Base-by-base conservation (phyloP, 2,329 filamentous ascomycete species). In the Scedosporium dehoogii region DNA sequence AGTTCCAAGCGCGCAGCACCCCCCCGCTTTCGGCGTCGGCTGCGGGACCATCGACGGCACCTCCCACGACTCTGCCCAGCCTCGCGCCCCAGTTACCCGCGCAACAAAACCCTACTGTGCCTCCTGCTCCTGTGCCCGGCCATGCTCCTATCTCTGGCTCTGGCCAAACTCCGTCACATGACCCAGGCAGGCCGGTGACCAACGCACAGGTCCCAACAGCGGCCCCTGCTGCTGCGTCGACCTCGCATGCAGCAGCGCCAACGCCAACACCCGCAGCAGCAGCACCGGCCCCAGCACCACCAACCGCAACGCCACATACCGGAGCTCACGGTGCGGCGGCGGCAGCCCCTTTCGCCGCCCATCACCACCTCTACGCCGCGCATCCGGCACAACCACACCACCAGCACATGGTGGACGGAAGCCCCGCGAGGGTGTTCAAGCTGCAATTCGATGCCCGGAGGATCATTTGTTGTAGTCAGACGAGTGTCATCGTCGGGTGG, bases 401-500 rank as follows among this genome's bases (percentile, higher is more conserved):
- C 61, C 78, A 77, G 3, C 79, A 81, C 64, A 78, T 81, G 9
- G 71, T 74, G 44, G 81, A 84, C 65, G 74, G 76, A 38, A 79
- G 77, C 62, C 77, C 79, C 10, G 78, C 80, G 6, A 76, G 94
- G 25, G 90, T 99, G 3, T 99, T 97, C 79, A 99, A 99, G 75
- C 80, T 97, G 42, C 94, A 99, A 73, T 99, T 97, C 68, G 94
- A 99, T 71, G 90, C 92, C 0, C 84, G 92, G 23, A 87, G 92
- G 68, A 96, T 99, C 67, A 89, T 99, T 62, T 97, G 92, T 76
- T 97, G 93, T 72, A 94, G 90, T 66, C 92, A 97, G 73, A 91
- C 94, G 63, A 87, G 87, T 46, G 86, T 89, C 16, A 97, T 99
- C 70, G 91, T 97, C 0, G 94, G 92, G 0, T 99, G 94, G 94